Percentiles rank a stretch among this genome's conserved stretches.
phyloP scores from a whole-genome alignment of 164 flowering plant genomes.

The Kalanchoe fedtschenkoi region DNA sequence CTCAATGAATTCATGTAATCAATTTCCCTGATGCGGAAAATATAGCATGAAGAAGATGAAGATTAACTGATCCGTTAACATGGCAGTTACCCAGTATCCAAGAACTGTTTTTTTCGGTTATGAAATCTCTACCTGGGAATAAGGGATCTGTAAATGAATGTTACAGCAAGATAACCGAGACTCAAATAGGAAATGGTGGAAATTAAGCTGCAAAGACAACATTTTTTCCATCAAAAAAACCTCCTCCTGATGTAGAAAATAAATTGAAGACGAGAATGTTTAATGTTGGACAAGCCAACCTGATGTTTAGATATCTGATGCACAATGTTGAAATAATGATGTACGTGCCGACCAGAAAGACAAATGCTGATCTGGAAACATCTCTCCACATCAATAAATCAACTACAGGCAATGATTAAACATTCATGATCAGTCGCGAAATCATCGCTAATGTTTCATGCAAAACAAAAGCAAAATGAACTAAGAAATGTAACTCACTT shows the following conservation, averaged over 20 bases:
- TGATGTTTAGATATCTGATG: slow-evolving; percentile 62
- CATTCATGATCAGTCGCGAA: too few species aligned
- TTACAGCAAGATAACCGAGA: slow-evolving; percentile 62
- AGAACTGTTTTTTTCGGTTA: background rate
- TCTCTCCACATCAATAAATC: too few species aligned
- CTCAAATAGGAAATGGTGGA: slow-evolving; percentile 67
- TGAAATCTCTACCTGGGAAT: slow-evolving; percentile 43
- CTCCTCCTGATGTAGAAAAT: background rate
- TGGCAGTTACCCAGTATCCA: background rate
- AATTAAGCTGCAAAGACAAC: slow-evolving; percentile 49
- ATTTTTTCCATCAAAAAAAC: background rate
- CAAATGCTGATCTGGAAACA: background rate
- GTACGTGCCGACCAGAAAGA: too few species aligned
- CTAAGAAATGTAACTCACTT: too few species aligned
- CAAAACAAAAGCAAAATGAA: too few species aligned
- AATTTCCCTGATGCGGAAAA: slow-evolving; percentile 49
- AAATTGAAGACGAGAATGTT: background rate
- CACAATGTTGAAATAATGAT: slow-evolving; percentile 41
- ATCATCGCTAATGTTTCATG: too few species aligned
- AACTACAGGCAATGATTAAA: too few species aligned
- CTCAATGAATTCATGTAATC: slow-evolving; percentile 21
- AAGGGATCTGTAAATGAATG: slow-evolving; percentile 54
- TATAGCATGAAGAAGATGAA: background rate
- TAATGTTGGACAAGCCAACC: slow-evolving; percentile 25
- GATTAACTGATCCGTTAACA: background rate